phyloP scores from a whole-genome alignment of 2,329 filamentous ascomycete genomes.

The Phialocephala sp. region DNA sequence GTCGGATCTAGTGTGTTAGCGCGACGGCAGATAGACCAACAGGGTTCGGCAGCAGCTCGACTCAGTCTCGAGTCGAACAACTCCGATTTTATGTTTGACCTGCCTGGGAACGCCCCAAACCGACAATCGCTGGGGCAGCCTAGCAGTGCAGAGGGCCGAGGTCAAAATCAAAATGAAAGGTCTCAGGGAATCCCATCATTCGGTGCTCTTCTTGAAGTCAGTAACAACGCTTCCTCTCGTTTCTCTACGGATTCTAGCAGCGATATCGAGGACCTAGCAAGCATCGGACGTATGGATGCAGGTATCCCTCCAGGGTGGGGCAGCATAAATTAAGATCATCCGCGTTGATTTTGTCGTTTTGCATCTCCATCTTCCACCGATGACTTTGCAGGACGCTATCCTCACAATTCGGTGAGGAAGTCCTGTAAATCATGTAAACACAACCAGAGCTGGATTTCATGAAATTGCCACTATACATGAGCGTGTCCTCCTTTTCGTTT shows the following conservation, averaged over 20 bases:
- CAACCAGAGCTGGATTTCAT: background rate
- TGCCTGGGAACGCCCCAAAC: background rate
- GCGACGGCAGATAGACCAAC: background rate
- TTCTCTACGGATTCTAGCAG: background rate
- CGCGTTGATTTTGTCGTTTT: background rate
- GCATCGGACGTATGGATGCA: background rate
- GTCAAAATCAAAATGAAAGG: background rate
- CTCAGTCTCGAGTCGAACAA: background rate
- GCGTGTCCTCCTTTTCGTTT: background rate
- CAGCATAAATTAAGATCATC: background rate
- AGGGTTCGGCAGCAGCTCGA: background rate
- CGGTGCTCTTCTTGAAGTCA: slow-evolving; percentile 4
- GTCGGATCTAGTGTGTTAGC: slow-evolving; percentile 22
- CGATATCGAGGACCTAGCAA: background rate
- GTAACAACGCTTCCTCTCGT: background rate
- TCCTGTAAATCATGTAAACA: background rate
- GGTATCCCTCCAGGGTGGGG: background rate
- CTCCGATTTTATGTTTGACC: background rate
- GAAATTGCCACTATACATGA: background rate
- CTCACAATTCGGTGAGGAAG: slow-evolving; percentile 3
- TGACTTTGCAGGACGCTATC: background rate
- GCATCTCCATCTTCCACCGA: background rate
- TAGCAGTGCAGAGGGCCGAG: background rate
- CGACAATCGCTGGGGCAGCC: background rate
- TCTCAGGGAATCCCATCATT: background rate